Evolutionary conservation across 2,329 filamentous ascomycete genomes (phyloP).

Genomic region (Aquanectria penicillioides): DNA sequence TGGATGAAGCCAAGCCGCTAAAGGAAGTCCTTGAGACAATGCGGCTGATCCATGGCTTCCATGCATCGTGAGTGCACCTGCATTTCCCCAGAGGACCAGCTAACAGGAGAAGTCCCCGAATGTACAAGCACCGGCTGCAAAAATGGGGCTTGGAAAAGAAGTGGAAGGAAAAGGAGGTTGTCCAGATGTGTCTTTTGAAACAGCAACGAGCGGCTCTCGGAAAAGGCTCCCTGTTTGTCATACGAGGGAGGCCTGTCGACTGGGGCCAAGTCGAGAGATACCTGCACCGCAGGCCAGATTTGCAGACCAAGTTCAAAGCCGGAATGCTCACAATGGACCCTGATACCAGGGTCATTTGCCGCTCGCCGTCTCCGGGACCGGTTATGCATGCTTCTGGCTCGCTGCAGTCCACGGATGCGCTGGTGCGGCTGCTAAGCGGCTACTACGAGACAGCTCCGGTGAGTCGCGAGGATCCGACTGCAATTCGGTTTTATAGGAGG

Average conservation of each 20-base stretch:
- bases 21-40: background rate
- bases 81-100: too few species aligned
- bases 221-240: background rate
- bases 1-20: background rate
- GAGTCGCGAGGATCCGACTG: background rate
- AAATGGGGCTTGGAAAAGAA: conserved; percentile 5
- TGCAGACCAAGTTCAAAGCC: background rate
- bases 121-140: background rate
- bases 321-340: background rate
- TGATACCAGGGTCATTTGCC: background rate
- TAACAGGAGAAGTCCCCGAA: background rate
- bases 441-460: background rate
- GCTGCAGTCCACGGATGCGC: background rate
- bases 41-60: background rate
- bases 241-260: background rate
- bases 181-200: background rate
- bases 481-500: background rate
- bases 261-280: background rate
- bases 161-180: background rate
- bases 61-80: conserved; percentile 1
- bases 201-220: background rate
- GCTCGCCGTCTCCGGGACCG: background rate
- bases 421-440: background rate
- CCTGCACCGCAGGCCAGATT: background rate
- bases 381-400: background rate